Conservation (phyloP, 805 yeast genomes). For the Metschnikowia aberdeeniae region DNA sequence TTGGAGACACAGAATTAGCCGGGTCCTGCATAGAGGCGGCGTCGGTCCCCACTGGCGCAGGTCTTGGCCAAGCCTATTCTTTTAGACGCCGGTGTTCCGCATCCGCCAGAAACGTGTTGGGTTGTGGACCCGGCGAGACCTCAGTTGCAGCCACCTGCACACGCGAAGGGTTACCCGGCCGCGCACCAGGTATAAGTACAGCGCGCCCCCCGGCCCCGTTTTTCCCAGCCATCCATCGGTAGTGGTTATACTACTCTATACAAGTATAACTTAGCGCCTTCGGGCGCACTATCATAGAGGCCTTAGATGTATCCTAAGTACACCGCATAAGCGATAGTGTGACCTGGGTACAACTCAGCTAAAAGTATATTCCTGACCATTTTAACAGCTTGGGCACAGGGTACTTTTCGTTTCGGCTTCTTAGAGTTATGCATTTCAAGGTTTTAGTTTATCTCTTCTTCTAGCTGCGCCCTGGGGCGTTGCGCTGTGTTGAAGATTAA, state of each 20-base stretch:
- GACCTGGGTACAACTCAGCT: slow-evolving; percentile 52
- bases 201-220: slow-evolving; percentile 12
- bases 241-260: slow-evolving; percentile 73
- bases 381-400: slow-evolving; percentile 71
- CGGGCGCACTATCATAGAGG: slow-evolving; percentile 37
- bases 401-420: slow-evolving; percentile 73
- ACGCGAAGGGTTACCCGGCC: slow-evolving; percentile 14
- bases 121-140: background rate
- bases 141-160: slow-evolving; percentile 9
- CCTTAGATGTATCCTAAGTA: slow-evolving; percentile 34
- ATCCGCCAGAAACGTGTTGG: too few species aligned
- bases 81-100: too few species aligned
- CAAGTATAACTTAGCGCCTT: slow-evolving; percentile 53
- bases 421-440: slow-evolving; percentile 48
- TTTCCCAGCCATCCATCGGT: slow-evolving; percentile 51
- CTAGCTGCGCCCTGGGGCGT: slow-evolving; percentile 17
- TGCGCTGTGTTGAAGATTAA: slow-evolving; percentile 37
- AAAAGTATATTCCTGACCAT: slow-evolving; percentile 61
- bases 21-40: too few species aligned
- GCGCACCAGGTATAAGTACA: slow-evolving; percentile 9
- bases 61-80: too few species aligned
- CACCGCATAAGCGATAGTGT: slow-evolving; percentile 42
- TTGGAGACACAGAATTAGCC: too few species aligned
- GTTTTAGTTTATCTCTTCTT: slow-evolving; percentile 32
- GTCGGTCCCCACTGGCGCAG: too few species aligned